phyloP scores from a whole-genome alignment of 2,329 filamentous ascomycete species.

The Pseudocercospora pini-densiflorae region DNA sequence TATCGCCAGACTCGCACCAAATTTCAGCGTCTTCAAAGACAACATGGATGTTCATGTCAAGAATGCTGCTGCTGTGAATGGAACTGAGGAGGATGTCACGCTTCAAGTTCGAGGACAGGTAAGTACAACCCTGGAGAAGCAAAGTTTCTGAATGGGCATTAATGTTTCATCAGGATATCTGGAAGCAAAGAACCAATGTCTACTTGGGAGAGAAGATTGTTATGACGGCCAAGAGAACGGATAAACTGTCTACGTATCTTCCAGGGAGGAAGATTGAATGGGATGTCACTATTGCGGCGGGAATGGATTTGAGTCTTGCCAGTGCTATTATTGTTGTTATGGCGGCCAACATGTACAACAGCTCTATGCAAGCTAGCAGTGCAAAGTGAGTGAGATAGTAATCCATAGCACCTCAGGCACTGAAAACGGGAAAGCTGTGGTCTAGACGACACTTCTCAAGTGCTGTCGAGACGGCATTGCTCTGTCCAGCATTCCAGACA shows the following conservation, averaged over 20 bases:
- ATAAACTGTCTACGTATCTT: conserved; percentile 25
- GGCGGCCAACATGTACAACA: conserved; percentile 17
- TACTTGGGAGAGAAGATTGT: conserved; percentile 24
- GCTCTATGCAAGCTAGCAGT: conserved; percentile 4
- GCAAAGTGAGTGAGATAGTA: not conserved
- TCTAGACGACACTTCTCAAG: not conserved
- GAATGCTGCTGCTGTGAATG: not conserved
- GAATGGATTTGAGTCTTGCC: conserved; percentile 32
- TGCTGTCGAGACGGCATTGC: too few relatives aligned
- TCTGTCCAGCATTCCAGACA: too few relatives aligned
- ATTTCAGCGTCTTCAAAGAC: conserved; percentile 23
- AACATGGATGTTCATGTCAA: not conserved
- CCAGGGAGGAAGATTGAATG: conserved; percentile 26
- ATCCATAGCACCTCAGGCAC: not conserved
- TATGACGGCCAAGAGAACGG: conserved; percentile 26
- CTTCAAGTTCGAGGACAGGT: conserved; percentile 5
- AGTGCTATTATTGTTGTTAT: conserved; percentile 17
- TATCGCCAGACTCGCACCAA: conserved; percentile 25
- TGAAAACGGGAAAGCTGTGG: not conserved
- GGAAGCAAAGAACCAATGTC: conserved; percentile 17
- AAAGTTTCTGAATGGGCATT: not conserved
- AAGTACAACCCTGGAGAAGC: not conserved
- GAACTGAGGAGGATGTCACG: not conserved
- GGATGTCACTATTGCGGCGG: conserved; percentile 27
- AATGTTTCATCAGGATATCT: not conserved